Conservation (phyloP, 306 rosid species). For the Cicer bijugum region DNA sequence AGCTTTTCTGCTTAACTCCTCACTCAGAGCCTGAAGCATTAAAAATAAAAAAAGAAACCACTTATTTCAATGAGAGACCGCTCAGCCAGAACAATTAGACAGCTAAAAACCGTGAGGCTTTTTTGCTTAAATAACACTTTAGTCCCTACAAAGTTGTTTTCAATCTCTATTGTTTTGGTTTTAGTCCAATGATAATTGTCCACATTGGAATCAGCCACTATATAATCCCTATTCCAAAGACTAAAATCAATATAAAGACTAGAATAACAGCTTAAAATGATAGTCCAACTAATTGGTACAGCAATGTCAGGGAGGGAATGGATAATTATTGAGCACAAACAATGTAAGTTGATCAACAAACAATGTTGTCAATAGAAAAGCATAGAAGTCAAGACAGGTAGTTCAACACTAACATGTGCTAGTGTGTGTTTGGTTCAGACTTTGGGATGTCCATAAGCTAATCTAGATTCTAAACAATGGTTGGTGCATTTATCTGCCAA, state of each 20-base stretch:
- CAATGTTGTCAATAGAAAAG: neutral
- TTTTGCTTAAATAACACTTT: too few species aligned
- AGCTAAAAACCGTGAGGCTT: neutral
- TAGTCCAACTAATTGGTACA: conserved; percentile 4
- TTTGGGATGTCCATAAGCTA: conserved; percentile 20
- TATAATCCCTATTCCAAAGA: too few species aligned
- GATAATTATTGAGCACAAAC: neutral
- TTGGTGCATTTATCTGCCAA: neutral
- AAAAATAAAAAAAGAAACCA: conserved; percentile 5
- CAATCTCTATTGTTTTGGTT: too few species aligned
- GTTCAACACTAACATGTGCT: conserved; percentile 17
- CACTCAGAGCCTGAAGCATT: conserved; percentile 78
- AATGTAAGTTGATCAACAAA: neutral
- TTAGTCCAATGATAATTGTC: too few species aligned
- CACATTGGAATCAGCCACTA: too few species aligned
- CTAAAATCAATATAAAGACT: too few species aligned
- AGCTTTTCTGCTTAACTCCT: conserved; percentile 80
- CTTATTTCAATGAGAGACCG: conserved; percentile 34
- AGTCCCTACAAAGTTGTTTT: too few species aligned
- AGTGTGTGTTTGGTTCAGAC: neutral
- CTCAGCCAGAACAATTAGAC: conserved; percentile 32
- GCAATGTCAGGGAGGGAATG: neutral
- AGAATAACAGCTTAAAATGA: neutral
- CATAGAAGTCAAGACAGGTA: neutral
- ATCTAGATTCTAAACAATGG: neutral